Conservation (phyloP, 805 yeast species). For the Jamesozyma rosinii region DNA sequence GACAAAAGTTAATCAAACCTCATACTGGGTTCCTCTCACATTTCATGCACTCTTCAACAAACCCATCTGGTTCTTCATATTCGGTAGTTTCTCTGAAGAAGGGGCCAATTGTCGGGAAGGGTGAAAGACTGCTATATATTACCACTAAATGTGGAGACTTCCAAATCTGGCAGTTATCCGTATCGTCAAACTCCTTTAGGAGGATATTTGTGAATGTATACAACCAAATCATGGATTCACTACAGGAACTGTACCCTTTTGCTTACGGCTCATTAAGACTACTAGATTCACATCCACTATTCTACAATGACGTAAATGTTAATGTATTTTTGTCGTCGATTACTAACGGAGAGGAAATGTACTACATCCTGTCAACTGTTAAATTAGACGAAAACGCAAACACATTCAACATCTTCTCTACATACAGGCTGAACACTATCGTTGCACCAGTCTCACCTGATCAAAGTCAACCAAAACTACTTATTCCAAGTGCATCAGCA, state of each 20-base stretch:
- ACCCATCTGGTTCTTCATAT: conserved; percentile 11
- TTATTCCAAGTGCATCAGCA: conserved; percentile 7
- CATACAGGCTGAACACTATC: conserved; percentile 53
- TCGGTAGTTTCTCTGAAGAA: conserved; percentile 50
- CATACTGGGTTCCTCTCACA: conserved; percentile 31
- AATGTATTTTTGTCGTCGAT: conserved; percentile 45
- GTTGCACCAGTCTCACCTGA: conserved; percentile 13
- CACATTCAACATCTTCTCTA: conserved; percentile 49
- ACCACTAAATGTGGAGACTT: conserved; percentile 39
- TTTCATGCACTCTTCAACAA: conserved; percentile 11
- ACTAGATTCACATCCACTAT: conserved; percentile 52
- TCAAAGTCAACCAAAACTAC: conserved; percentile 10
- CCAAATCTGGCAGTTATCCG: conserved; percentile 41
- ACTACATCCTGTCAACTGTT: conserved; percentile 45
- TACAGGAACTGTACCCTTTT: conserved; percentile 43
- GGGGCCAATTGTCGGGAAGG: conserved; percentile 45
- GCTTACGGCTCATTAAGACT: conserved; percentile 43
- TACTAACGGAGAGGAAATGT: conserved; percentile 26
- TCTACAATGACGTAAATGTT: conserved; percentile 31
- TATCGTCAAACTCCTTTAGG: conserved; percentile 36
- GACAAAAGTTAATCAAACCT: conserved; percentile 26
- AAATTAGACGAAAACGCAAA: conserved; percentile 37
- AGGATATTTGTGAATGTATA: conserved; percentile 32
- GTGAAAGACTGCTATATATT: conserved; percentile 36
- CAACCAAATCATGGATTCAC: conserved; percentile 32